phyloP scores from a whole-genome alignment of 768 basidiomycete species.

The Xanthoconium purpureum region DNA sequence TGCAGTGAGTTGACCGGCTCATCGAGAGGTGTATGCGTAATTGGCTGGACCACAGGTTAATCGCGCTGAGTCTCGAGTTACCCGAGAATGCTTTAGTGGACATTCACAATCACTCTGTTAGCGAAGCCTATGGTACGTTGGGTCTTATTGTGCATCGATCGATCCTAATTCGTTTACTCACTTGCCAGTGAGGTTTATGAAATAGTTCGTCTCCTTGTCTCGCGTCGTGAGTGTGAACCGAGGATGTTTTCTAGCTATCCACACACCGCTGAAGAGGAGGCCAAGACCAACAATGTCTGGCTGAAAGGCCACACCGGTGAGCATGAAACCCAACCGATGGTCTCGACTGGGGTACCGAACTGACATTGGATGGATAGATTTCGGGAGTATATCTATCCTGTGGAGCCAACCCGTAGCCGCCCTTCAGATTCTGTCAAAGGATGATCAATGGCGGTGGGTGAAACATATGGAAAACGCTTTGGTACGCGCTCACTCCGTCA shows the following conservation, averaged over 20 bases:
- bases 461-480: conserved; percentile 57
- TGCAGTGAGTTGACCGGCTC: conserved; percentile 34
- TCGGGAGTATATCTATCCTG: conserved; percentile 54
- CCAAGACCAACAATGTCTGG: too few species aligned
- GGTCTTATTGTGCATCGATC: background rate
- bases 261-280: conserved; percentile 47
- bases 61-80: conserved; percentile 51
- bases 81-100: conserved; percentile 51
- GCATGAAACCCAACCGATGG: too few species aligned
- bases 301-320: conserved; percentile 58
- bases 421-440: conserved; percentile 52
- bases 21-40: background rate
- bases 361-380: conserved; percentile 34
- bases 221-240: background rate
- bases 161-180: background rate
- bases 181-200: conserved; percentile 56
- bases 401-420: conserved; percentile 61
- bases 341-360: background rate
- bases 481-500: conserved; percentile 27
- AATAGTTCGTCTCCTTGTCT: conserved; percentile 43
- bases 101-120: conserved; percentile 42
- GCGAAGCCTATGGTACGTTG: conserved; percentile 42
- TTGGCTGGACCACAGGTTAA: conserved; percentile 32
- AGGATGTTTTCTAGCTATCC: conserved; percentile 40
- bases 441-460: conserved; percentile 57